Conservation (phyloP, 2,329 filamentous ascomycete species). For the Claviceps sp. region DNA sequence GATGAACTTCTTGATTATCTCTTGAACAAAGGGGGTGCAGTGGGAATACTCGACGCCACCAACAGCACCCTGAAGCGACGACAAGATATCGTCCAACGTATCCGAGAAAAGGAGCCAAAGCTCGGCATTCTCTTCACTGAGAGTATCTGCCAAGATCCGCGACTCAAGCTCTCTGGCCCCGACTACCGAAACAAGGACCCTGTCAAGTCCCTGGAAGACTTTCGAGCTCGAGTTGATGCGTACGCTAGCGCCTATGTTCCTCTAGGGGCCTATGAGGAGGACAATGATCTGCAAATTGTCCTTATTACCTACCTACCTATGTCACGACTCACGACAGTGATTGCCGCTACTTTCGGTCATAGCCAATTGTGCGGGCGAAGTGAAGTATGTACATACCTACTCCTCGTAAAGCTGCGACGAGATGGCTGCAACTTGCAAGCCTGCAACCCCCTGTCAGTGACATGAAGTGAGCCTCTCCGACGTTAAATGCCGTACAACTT, state of each 20-base stretch:
- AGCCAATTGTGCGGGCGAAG: no score
- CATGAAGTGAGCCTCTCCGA: no score
- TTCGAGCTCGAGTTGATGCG: constrained; percentile 80
- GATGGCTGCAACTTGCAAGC: no score
- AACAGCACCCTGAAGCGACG: constrained; percentile 87
- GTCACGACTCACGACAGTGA: no score
- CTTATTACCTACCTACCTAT: no score
- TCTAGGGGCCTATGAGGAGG: constrained; percentile 81
- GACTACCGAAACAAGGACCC: constrained; percentile 96
- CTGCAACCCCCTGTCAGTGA: no score
- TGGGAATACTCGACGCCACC: constrained; percentile 92
- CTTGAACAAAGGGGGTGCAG: constrained; percentile 65
- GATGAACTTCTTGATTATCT: constrained; percentile 90
- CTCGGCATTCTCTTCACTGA: constrained; percentile 92
- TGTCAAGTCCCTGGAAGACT: constrained; percentile 69
- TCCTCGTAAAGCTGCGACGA: no score
- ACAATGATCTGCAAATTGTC: constrained; percentile 58
- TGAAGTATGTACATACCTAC: no score
- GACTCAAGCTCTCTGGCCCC: constrained; percentile 84
- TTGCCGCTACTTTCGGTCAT: no score
- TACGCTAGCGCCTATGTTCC: constrained; percentile 93
- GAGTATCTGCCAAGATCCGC: constrained; percentile 84
- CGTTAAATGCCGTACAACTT: no score
- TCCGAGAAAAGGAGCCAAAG: constrained; percentile 70
- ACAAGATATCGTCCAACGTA: constrained; percentile 69